phyloP scores from a whole-genome alignment of 2,329 filamentous ascomycete genomes.

The Talaromyces verruculosus region DNA sequence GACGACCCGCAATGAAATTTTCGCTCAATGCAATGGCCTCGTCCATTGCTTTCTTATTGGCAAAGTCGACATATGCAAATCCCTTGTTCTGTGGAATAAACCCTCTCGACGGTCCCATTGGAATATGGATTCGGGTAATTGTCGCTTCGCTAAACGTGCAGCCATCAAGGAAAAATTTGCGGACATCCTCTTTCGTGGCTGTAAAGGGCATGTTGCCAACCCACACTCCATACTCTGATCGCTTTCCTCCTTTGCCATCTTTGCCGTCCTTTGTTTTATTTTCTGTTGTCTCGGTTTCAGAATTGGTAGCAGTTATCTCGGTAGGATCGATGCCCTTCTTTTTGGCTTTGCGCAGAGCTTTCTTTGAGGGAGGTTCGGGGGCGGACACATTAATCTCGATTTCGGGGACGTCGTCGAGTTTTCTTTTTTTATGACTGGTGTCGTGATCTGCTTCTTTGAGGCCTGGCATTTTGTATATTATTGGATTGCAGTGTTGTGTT shows the following conservation, averaged over 20 bases:
- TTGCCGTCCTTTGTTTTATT: conserved; percentile 14
- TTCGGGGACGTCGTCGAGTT: conserved; percentile 58
- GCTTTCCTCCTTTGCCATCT: conserved; percentile 41
- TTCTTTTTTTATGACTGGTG: conserved; percentile 65
- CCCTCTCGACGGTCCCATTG: conserved; percentile 56
- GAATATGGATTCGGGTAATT: conserved; percentile 84
- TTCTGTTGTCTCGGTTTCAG: conserved; percentile 39
- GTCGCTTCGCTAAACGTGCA: conserved; percentile 64
- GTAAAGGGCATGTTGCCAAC: conserved; percentile 92
- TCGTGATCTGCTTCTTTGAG: conserved; percentile 26
- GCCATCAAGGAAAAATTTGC: conserved; percentile 74
- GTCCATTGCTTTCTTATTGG: conserved; percentile 64
- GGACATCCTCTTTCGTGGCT: conserved; percentile 70
- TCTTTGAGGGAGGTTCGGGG: conserved; percentile 95
- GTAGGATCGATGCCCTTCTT: conserved; percentile 52
- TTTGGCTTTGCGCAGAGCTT: conserved; percentile 83
- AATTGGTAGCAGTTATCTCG: conserved; percentile 29
- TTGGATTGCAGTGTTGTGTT: not conserved
- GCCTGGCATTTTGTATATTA: conserved; percentile 30
- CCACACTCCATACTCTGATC: conserved; percentile 86
- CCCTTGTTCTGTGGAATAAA: conserved; percentile 73
- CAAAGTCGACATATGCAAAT: conserved; percentile 95
- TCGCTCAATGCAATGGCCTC: conserved; percentile 87
- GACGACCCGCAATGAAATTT: conserved; percentile 70
- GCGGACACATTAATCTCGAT: conserved; percentile 85